A percentile compares a stretch with the other conserved stretches of the same genome.
phyloP scores from a whole-genome alignment of 331 rosid genomes.

The Acacia pycnantha region DNA sequence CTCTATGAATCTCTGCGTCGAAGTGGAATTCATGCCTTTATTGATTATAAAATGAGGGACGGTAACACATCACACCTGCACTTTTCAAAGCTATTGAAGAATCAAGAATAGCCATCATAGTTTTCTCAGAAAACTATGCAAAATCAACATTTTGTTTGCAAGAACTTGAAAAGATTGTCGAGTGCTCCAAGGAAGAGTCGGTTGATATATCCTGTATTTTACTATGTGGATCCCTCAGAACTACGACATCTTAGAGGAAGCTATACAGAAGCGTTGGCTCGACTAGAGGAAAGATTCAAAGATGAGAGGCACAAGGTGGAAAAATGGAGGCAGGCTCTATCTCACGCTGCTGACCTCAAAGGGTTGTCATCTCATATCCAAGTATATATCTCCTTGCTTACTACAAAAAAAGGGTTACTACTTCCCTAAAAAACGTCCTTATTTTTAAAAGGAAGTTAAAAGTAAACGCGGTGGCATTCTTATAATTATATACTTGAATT shows the following conservation, averaged over 20 bases:
- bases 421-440: too few relatives aligned
- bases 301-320: neutral
- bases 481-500: too few relatives aligned
- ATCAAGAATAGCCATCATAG: neutral
- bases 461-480: too few relatives aligned
- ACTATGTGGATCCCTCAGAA: neutral
- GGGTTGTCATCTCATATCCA: neutral
- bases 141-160: neutral
- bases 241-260: rapidly evolving
- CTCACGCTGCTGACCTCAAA: neutral
- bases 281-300: neutral
- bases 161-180: neutral
- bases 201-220: neutral
- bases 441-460: too few relatives aligned
- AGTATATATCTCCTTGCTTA: neutral
- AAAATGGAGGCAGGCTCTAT: neutral
- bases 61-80: neutral
- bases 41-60: neutral
- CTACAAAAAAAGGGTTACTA: too few relatives aligned
- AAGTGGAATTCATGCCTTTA: neutral
- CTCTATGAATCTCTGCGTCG: neutral
- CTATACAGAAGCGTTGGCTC: neutral
- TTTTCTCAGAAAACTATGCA: neutral
- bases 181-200: neutral
- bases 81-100: neutral